These are phyloP conservation scores for Mesembryanthemum crystallinum DNA, from an alignment of 148 eudicot species.

Conservation along the genomic window DNA sequence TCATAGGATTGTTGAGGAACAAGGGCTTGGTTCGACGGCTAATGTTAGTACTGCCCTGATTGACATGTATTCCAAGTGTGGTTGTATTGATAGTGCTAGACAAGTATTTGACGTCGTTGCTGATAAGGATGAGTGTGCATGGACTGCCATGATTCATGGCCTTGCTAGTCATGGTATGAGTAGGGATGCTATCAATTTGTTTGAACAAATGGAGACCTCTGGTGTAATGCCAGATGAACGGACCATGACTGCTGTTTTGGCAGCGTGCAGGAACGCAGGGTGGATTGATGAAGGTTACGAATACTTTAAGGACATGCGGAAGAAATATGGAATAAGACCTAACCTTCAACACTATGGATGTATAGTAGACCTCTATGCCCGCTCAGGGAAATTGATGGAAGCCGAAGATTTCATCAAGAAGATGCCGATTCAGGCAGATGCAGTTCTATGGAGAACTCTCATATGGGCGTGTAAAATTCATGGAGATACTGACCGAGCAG, in stretches of 20 bases:
- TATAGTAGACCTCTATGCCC: conserved; percentile 46
- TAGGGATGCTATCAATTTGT: conserved; percentile 30
- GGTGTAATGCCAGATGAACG: conserved; percentile 46
- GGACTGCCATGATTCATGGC: conserved; percentile 55
- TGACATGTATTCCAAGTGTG: conserved; percentile 56
- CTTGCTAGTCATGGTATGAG: conserved; percentile 48
- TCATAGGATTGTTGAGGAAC: conserved; percentile 30
- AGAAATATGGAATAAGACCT: conserved; percentile 34
- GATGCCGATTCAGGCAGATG: conserved; percentile 41
- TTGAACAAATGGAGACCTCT: conserved; percentile 32
- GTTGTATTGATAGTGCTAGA: conserved; percentile 42
- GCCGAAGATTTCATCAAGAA: conserved; percentile 45
- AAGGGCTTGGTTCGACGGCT: conserved; percentile 17
- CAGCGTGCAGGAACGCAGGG: conserved; percentile 49
- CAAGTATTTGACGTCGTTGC: conserved; percentile 24
- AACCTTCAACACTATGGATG: conserved; percentile 52
- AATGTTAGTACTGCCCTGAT: conserved; percentile 40
- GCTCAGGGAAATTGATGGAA: conserved; percentile 40
- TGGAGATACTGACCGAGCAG: conserved; percentile 43
- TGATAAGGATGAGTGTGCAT: conserved; percentile 37
- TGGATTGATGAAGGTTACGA: conserved; percentile 35
- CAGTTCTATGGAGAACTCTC: conserved; percentile 44
- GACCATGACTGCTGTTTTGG: conserved; percentile 45
- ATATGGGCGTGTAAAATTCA: conserved; percentile 50
- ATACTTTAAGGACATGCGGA: conserved; percentile 30